Conservation (phyloP, 1,284 basidiomycete genomes). For the Psilocybe mexicana region DNA sequence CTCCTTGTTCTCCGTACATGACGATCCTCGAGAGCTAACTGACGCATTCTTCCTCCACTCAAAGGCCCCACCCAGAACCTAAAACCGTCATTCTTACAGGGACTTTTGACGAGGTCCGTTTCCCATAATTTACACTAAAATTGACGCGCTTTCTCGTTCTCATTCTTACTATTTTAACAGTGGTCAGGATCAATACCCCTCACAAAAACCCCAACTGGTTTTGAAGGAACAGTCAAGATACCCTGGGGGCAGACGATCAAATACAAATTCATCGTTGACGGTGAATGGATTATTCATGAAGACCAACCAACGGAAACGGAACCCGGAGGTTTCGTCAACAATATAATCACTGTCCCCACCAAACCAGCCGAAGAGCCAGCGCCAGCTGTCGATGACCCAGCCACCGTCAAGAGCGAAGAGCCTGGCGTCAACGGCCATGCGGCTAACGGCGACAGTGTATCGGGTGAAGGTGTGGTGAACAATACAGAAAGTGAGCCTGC, state of each 20-base stretch:
- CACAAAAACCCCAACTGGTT: slow-evolving; percentile 52
- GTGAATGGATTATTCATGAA: slow-evolving; percentile 59
- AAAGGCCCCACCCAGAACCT: slow-evolving; percentile 60
- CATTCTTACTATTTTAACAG: slow-evolving; percentile 34
- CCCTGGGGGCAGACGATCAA: slow-evolving; percentile 65
- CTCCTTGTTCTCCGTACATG: not conserved
- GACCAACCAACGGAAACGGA: slow-evolving; percentile 65
- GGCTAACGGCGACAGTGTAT: slow-evolving; percentile 8
- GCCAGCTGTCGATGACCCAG: slow-evolving; percentile 1
- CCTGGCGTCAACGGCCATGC: slow-evolving; percentile 13
- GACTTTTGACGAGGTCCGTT: slow-evolving; percentile 72
- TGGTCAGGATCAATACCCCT: slow-evolving; percentile 67
- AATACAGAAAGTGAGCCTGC: slow-evolving; percentile 3
- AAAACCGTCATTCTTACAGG: slow-evolving; percentile 70
- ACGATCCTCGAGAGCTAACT: not conserved
- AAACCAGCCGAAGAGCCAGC: slow-evolving; percentile 36
- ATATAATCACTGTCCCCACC: slow-evolving; percentile 63
- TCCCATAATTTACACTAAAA: not conserved
- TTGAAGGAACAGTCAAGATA: slow-evolving; percentile 53
- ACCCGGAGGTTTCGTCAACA: slow-evolving; percentile 67
- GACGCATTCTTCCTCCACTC: slow-evolving; percentile 11
- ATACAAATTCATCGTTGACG: slow-evolving; percentile 84
- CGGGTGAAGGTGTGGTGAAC: slow-evolving; percentile 8
- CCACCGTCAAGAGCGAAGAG: slow-evolving; percentile 11
- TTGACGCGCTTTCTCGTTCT: slow-evolving; percentile 7